These are phyloP conservation scores for Xylariales sp. DNA, from an alignment of 2,329 filamentous ascomycete genomes.

Conservation along the genomic window DNA sequence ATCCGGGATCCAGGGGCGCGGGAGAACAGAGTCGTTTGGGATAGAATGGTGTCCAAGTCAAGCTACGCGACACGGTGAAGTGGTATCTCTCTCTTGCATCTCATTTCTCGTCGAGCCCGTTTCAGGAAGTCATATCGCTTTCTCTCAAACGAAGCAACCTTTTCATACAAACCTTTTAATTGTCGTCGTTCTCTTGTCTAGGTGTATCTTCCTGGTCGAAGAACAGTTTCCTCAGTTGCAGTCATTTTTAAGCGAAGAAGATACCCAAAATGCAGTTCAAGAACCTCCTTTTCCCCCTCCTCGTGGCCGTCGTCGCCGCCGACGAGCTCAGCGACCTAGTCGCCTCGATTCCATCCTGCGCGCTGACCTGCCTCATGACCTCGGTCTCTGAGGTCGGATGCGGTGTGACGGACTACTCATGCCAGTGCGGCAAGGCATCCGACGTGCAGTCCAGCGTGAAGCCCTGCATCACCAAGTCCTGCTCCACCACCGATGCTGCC, in stretches of 20 bases:
- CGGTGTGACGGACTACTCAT: conserved; percentile 25
- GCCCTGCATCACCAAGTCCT: conserved; percentile 31
- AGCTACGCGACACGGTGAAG: too few species aligned
- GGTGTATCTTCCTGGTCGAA: too few species aligned
- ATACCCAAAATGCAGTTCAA: conserved; percentile 17
- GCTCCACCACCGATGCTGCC: conserved; percentile 26
- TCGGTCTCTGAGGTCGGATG: conserved; percentile 25
- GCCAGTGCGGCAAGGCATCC: conserved; percentile 29
- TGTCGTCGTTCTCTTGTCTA: not conserved
- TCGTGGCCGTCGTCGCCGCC: conserved; percentile 13
- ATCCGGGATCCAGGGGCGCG: too few species aligned
- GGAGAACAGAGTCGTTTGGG: too few species aligned
- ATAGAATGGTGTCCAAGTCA: too few species aligned
- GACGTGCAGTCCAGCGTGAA: conserved; percentile 26
- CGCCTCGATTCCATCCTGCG: conserved; percentile 28
- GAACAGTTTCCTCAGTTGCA: too few species aligned
- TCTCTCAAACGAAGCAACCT: too few species aligned
- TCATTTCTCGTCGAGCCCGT: too few species aligned
- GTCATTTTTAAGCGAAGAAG: too few species aligned
- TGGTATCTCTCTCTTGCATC: too few species aligned
- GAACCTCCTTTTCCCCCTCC: conserved; percentile 13
- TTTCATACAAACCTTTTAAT: too few species aligned
- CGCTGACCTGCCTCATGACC: conserved; percentile 27
- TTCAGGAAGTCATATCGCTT: too few species aligned
- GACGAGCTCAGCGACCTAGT: conserved; percentile 16